Evolutionary conservation across 805 yeast species (phyloP).

Genomic region (Teunomyces funiuensis): DNA sequence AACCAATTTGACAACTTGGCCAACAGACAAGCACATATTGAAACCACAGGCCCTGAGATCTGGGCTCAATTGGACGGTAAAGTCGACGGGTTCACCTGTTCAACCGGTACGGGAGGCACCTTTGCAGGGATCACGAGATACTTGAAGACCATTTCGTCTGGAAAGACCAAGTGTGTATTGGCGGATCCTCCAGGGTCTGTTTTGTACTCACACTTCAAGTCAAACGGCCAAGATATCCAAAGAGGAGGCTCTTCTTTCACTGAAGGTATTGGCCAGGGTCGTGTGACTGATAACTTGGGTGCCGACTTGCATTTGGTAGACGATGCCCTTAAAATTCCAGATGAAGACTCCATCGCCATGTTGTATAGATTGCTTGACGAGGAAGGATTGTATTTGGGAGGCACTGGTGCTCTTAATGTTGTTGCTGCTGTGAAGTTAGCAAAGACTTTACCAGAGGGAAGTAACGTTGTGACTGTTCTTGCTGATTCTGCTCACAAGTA

Average conservation of each 20-base stretch:
- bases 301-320: constrained; percentile 74
- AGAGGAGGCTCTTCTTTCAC: constrained; percentile 85
- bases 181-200: constrained; percentile 97
- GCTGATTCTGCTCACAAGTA: constrained; percentile 92
- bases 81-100: constrained; percentile 83
- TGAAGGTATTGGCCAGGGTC: constrained; percentile 95
- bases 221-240: constrained; percentile 65
- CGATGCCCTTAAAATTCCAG: constrained; percentile 77
- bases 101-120: constrained; percentile 93
- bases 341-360: constrained; percentile 81
- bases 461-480: constrained; percentile 83
- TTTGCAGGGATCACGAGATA: constrained; percentile 83
- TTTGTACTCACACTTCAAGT: constrained; percentile 71
- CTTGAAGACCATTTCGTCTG: constrained; percentile 66
- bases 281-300: constrained; percentile 79
- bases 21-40: constrained; percentile 84
- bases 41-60: constrained; percentile 90
- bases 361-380: constrained; percentile 78
- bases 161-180: constrained; percentile 59
- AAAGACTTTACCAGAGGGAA: constrained; percentile 66
- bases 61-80: constrained; percentile 80
- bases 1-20: constrained; percentile 89
- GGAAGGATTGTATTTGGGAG: constrained; percentile 89
- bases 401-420: constrained; percentile 87
- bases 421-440: constrained; percentile 86